These are phyloP conservation scores for Fraxinus ornus DNA, from an alignment of 305 asterid species.

Conservation along the genomic window DNA sequence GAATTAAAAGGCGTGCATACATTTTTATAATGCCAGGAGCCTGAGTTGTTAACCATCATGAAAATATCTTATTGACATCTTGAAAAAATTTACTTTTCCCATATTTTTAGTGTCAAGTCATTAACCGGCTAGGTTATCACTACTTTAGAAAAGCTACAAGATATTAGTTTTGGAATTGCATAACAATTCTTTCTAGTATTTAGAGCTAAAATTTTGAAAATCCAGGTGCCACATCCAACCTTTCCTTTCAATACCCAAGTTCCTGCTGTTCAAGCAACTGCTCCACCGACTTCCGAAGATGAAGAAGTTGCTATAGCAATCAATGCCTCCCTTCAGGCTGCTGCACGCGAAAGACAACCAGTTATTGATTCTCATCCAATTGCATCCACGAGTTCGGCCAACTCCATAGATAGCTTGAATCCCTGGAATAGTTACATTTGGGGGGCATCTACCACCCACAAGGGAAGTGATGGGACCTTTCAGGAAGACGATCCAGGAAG, in stretches of 20 bases:
- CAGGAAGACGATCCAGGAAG: slow-evolving; percentile 33
- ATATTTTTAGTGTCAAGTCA: not conserved
- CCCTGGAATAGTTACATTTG: slow-evolving; percentile 22
- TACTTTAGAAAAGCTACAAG: not conserved
- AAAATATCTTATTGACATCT: not conserved
- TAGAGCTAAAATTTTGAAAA: slow-evolving; percentile 17
- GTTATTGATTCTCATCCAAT: slow-evolving; percentile 25
- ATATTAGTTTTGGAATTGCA: not conserved
- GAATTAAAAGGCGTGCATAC: not conserved
- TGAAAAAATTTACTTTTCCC: not conserved
- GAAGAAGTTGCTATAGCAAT: slow-evolving; percentile 59
- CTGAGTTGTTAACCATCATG: not conserved
- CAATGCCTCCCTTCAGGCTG: slow-evolving; percentile 59
- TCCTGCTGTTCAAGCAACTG: slow-evolving; percentile 31
- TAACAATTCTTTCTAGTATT: not conserved
- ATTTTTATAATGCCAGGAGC: not conserved
- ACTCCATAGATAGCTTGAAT: slow-evolving; percentile 21
- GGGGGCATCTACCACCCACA: slow-evolving; percentile 34
- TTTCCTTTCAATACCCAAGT: slow-evolving; percentile 50
- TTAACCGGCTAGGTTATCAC: not conserved
- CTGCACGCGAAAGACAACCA: slow-evolving; percentile 34
- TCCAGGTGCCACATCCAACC: slow-evolving; percentile 62
- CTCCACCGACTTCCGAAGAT: slow-evolving; percentile 54
- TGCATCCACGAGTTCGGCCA: slow-evolving; percentile 41
- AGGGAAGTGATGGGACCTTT: slow-evolving; percentile 29